Evolutionary conservation across 176 grass and related monocot genomes (phyloP), one percentile per base, ranked within the genome.

Genomic region (Poa pratensis): DNA sequence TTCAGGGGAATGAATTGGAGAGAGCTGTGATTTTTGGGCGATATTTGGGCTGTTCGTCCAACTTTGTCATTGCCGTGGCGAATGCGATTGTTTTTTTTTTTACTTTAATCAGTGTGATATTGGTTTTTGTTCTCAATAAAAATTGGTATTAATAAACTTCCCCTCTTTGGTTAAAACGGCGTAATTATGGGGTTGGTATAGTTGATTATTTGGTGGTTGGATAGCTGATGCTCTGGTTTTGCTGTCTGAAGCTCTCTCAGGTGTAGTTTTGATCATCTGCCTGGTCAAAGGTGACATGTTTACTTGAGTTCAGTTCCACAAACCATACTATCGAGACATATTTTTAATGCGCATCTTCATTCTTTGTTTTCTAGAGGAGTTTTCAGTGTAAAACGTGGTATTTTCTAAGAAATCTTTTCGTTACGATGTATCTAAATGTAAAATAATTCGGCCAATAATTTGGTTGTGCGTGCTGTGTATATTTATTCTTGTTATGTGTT

Each of bases 191-290:
- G 12, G 17, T 52, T 17, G 20, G 11, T 65, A 27, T 74, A 3
- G 65, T 23, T 68, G 18, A 22, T 89, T 53, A 48, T 24, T 52
- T 77, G 54, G 6, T 66, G 32, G 60, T 65, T 78, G 35, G 69
- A 20, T 6, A 53, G 20, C 24, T 7, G 51, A 17, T 69, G 42
- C 72, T 82, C 78, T 86, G 30, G 17, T 83, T 73, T 82, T 86
- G 62, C 61, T 73, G 53, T 30, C 14, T 65, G 63, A 71, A 53
- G 27, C 61, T 12, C 66, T 51, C 32, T 52, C 40, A 3, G 14
- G 20, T 22, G 28, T 17, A 67, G 11, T 69, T 26, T 19, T 40
- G 27, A 18, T 82, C 54, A 19, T 61, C 9, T 72, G 48, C n/a
- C 24, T 69, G 53, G 40, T 19, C 32, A 78, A 15, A 49, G 37